Evolutionary conservation across 208 protist species (phyloP), one percentile per base, ranked within the genome.

Genomic region (Trypanosoma scelopori): DNA sequence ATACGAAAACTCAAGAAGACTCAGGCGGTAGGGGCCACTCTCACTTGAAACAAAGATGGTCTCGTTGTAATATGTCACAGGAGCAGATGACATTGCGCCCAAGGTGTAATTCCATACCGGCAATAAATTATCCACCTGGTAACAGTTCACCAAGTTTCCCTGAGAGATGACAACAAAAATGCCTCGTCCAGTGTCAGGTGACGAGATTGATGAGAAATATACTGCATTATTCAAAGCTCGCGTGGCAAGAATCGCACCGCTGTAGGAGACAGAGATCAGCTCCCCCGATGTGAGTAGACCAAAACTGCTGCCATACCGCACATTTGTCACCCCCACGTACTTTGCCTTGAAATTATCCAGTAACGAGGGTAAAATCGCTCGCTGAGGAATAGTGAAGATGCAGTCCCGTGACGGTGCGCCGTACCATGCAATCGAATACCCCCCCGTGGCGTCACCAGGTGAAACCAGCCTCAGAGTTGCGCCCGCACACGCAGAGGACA

Each of bases 11-110:
- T 71, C 65, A n/a, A 3, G 5, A 37, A 71, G 65, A 47, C 20
- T 30, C 0, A 71, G 22, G 16, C 6, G 35, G n/a, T 37, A 43
- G 4, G 43, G 41, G 43, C 65, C 65, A 20, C 0, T 48, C 20
- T 52, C 47, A 3, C 55, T 71, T 5, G 57, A 65, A 52, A 71
- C 32, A 53, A 65, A 71, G n/a, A 71, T 27, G 43, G 46, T 63
- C 2, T 64, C 20, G 25, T 71, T 71, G 45, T 56, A 71, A 32
- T 71, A 71, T 18, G 65, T 71, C 13, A 56, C 46, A 20, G 65
- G 65, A n/a, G 35, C 55, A n/a, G 20, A 25, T 42, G 65, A 71
- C 4, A 39, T 16, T 13, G 45, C 28, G 2, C 1, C 25, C 23
- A 71, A 35, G 3, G 55, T 62, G 37, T 65, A 63, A 30, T 50